These are phyloP conservation scores for Teratosphaeria epicoccoides DNA, from an alignment of 2,329 filamentous ascomycete species.

Conservation along the genomic window DNA sequence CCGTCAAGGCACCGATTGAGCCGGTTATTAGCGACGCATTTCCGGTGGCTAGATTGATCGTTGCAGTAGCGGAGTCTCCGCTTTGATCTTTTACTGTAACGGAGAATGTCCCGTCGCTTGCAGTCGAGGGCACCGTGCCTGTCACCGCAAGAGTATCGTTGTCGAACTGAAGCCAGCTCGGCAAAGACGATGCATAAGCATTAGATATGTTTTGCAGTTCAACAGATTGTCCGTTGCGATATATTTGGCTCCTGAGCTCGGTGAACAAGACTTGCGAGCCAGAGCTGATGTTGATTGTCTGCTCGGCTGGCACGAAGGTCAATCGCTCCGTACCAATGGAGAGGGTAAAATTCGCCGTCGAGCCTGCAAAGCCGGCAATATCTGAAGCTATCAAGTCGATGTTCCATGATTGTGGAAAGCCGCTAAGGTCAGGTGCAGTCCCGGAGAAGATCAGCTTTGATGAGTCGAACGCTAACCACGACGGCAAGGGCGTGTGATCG, in stretches of 20 bases:
- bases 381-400: conserved; percentile 70
- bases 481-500: conserved; percentile 71
- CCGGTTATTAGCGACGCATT: conserved; percentile 33
- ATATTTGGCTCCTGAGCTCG: conserved; percentile 14
- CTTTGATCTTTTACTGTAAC: conserved; percentile 51
- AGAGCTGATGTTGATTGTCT: conserved; percentile 31
- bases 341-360: conserved; percentile 57
- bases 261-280: conserved; percentile 25
- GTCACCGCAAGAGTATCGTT: conserved; percentile 48
- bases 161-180: conserved; percentile 62
- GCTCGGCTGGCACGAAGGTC: conserved; percentile 47
- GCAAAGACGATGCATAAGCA: conserved; percentile 42
- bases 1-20: conserved; percentile 36
- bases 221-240: conserved; percentile 32
- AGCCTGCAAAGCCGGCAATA: conserved; percentile 63
- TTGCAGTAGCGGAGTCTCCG: conserved; percentile 48
- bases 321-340: conserved; percentile 62
- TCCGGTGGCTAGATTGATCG: conserved; percentile 30
- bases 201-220: conserved; percentile 41
- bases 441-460: conserved; percentile 57
- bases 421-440: conserved; percentile 53
- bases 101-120: conserved; percentile 51
- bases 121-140: conserved; percentile 53
- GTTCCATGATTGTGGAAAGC: conserved; percentile 60
- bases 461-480: conserved; percentile 70